phyloP scores from a whole-genome alignment of 768 basidiomycete genomes.

The Kwoniella botswanensis region DNA sequence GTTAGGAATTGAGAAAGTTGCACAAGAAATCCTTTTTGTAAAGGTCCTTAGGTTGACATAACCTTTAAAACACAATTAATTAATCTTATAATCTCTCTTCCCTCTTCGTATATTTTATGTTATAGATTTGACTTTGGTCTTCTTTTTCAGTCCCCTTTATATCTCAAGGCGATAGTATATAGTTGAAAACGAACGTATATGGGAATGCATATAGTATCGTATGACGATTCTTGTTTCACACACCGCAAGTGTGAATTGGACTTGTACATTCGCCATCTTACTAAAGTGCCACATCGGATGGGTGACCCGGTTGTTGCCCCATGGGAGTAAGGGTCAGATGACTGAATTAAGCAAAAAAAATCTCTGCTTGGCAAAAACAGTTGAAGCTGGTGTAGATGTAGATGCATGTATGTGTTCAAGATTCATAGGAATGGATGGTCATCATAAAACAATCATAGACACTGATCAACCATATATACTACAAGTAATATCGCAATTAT shows the following conservation, averaged over 20 bases:
- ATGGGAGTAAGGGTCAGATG: neutral
- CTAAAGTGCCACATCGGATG: neutral
- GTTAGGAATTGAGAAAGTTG: neutral
- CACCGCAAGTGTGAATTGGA: neutral
- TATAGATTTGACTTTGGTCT: neutral
- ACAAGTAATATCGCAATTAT: neutral
- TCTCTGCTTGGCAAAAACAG: neutral
- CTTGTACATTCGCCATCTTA: neutral
- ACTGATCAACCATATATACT: neutral
- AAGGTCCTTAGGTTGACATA: no score
- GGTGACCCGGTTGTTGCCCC: slow-evolving; percentile 7
- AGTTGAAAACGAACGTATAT: neutral
- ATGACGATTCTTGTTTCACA: neutral
- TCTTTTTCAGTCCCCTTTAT: neutral
- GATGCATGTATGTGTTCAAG: neutral
- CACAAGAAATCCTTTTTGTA: no score
- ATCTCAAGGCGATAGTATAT: neutral
- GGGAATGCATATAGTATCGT: slow-evolving; percentile 1
- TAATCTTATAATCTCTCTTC: no score
- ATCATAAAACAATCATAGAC: neutral
- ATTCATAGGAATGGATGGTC: neutral
- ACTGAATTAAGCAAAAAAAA: neutral
- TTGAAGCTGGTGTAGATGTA: neutral
- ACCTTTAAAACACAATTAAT: no score
- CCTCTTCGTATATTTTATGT: neutral